Conservation (phyloP, 257 asterid species). For the Fraxinus quadrangulata region DNA sequence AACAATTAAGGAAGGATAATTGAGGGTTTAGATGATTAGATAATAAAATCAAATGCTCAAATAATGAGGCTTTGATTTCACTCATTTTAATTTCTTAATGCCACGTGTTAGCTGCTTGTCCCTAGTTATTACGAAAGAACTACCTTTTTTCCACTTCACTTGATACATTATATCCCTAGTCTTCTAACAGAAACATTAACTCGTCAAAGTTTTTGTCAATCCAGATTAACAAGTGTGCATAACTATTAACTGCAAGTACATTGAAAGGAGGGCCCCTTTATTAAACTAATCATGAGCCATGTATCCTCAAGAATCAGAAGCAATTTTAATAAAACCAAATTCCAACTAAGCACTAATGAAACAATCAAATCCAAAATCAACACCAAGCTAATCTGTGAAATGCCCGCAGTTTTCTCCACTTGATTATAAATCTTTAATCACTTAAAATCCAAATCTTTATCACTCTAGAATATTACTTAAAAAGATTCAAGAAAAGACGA, state of each 20-base stretch:
- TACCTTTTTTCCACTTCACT: background rate
- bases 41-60: background rate
- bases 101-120: background rate
- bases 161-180: background rate
- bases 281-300: background rate
- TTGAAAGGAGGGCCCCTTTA: background rate
- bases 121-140: background rate
- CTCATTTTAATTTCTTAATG: background rate
- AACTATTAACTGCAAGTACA: background rate
- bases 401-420: slow-evolving; percentile 9
- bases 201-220: background rate
- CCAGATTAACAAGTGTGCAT: slow-evolving; percentile 2
- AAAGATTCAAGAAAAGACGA: slow-evolving; percentile 5
- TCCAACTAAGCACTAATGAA: background rate
- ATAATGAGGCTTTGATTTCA: background rate
- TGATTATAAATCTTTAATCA: background rate
- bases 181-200: background rate
- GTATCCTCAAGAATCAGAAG: background rate
- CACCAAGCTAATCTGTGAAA: background rate
- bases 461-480: slow-evolving; percentile 1
- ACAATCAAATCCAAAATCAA: background rate
- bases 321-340: background rate
- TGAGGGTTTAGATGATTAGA: background rate
- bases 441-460: background rate
- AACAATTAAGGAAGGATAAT: background rate